Evolutionary conservation across 2,329 filamentous ascomycete species (phyloP), one percentile per base, ranked within the genome.

Genomic region (Iodosphaeria phyllophila): DNA sequence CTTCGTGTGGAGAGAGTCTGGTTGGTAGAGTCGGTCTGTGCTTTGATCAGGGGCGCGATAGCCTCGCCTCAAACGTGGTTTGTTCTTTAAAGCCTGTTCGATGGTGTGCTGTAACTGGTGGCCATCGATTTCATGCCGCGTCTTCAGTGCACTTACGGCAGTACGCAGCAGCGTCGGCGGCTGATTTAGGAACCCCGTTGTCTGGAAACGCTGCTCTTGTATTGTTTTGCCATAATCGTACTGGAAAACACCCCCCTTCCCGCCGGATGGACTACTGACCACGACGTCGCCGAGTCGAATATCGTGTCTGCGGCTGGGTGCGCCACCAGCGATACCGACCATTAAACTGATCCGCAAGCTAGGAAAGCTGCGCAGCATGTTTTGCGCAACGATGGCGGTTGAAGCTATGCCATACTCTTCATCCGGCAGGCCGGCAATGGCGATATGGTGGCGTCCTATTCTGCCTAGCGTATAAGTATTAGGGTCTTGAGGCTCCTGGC

Each of bases 381-480:
- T 28, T 9, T 22, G 32, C 2, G 36, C 42, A 13, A 39, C 39
- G 6, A 20, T 30, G 0, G 43, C 38, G 1, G 44, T 43, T 10
- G 30, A 35, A 2, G 24, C 26, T 5, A 31, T 35, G 2, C 46
- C 44, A 24, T 42, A 39, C 6, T 36, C 21, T 10, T 31, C 39
- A 9, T 35, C 23, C 1, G 45, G 41, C 10, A 48, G 25, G 3
- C 26, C 31, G 15, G 40, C 36, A 9, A 54, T 41, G 6, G 49
- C 49, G 5, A 52, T 33, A 18, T 53, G 47, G 24, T 53, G 47
- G 9, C 29, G 28, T 1, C 39, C 40, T 1, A 52, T 43, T 0
- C 22, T 26, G 1, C 48, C 50, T 1, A 46, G 31, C 4, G 32
- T 33, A 26, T 54, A 54, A 4, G 15, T 21, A 15, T 38, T 41